Conservation (phyloP, 768 basidiomycete genomes). For the Pleurotus eryngii region DNA sequence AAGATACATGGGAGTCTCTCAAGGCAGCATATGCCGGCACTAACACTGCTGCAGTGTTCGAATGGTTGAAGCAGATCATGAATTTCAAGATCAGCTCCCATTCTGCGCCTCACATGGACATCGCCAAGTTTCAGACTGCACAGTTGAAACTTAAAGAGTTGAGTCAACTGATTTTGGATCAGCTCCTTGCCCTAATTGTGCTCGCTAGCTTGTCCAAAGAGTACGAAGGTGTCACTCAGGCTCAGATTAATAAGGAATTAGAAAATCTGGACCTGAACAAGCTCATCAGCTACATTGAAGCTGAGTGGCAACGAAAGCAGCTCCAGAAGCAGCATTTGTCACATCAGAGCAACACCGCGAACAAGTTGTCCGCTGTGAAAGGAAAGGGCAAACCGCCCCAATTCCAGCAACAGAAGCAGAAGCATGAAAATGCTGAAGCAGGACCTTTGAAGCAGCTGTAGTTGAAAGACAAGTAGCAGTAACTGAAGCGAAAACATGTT, state of each 20-base stretch:
- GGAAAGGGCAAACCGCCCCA: neutral
- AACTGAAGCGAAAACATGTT: too few relatives aligned
- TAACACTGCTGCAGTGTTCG: neutral
- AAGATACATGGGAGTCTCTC: neutral
- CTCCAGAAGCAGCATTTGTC: neutral
- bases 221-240: neutral
- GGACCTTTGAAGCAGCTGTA: neutral
- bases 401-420: neutral
- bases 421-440: neutral
- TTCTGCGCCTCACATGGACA: neutral
- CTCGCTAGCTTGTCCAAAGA: neutral
- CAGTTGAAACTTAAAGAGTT: neutral
- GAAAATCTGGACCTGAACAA: neutral
- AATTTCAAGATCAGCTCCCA: neutral
- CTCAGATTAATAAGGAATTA: neutral
- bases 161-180: neutral
- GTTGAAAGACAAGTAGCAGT: too few relatives aligned
- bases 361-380: neutral
- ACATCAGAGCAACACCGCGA: neutral
- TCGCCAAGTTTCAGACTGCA: neutral
- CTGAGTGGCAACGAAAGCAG: neutral
- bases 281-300: neutral
- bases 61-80: neutral
- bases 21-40: neutral
- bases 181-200: neutral